Evolutionary conservation across 176 grass and related monocot genomes (phyloP).

Genomic region (Ensete glaucum): DNA sequence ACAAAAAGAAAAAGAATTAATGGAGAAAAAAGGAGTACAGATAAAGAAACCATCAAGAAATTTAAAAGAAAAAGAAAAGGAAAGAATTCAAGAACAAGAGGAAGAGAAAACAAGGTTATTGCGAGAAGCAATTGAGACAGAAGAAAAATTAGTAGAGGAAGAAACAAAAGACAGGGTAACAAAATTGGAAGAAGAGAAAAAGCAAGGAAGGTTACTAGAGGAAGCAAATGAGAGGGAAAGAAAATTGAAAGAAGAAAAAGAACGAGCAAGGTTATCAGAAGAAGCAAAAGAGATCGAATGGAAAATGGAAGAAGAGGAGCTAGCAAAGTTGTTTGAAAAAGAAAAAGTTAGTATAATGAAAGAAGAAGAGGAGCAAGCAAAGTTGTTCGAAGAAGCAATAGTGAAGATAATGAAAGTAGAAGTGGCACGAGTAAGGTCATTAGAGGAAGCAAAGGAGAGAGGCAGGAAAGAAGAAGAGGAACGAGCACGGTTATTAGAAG

Average conservation of each 20-base stretch:
- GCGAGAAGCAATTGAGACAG: slow-evolving; percentile 19
- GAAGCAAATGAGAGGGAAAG: not conserved
- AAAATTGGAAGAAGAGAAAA: slow-evolving; percentile 12
- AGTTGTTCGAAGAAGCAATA: slow-evolving; percentile 8
- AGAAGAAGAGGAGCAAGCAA: not conserved
- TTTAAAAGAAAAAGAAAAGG: slow-evolving; percentile 2
- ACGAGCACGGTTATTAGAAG: not conserved
- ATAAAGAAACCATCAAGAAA: not conserved
- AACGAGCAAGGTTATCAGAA: not conserved
- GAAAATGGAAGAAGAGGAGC: not conserved
- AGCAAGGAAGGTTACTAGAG: not conserved
- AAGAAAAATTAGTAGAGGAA: slow-evolving; percentile 18
- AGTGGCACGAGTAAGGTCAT: slow-evolving; percentile 2
- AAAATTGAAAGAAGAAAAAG: not conserved
- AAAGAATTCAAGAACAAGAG: too few relatives aligned
- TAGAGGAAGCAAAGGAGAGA: not conserved
- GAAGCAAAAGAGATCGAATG: not conserved
- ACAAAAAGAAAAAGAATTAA: slow-evolving; percentile 11
- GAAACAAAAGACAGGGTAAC: slow-evolving; percentile 16
- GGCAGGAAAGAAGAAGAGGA: not conserved
- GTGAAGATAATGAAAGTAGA: slow-evolving; percentile 19
- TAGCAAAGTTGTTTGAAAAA: not conserved
- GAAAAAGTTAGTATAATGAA: not conserved
- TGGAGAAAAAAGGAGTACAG: slow-evolving; percentile 22
- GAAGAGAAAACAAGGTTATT: slow-evolving; percentile 8